phyloP scores from a whole-genome alignment of 441 rosid species.

The Croton laevigatus region DNA sequence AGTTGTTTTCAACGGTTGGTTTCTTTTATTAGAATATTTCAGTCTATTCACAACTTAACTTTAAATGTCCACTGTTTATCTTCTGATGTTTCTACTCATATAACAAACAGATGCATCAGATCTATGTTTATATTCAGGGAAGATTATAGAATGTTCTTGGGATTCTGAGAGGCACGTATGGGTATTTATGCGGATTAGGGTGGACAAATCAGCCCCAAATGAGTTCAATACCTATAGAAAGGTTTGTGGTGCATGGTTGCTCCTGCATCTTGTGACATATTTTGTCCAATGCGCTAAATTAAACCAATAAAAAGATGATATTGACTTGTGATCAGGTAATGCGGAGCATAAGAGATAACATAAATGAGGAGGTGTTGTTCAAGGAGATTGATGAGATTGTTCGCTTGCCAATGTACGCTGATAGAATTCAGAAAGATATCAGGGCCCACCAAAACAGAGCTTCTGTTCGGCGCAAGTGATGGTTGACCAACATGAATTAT shows the following conservation, averaged over 20 bases:
- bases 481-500: background rate
- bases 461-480: conserved; percentile 14
- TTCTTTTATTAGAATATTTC: background rate
- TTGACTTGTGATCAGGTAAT: conserved; percentile 49
- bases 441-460: conserved; percentile 13
- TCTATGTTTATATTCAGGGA: conserved; percentile 59
- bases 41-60: background rate
- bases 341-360: conserved; percentile 87
- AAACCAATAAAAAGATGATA: background rate
- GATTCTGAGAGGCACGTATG: conserved; percentile 52
- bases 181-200: conserved; percentile 72
- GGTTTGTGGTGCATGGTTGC: conserved; percentile 34
- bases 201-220: conserved; percentile 77
- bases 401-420: conserved; percentile 86
- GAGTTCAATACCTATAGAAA: conserved; percentile 79
- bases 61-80: background rate
- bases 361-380: conserved; percentile 73
- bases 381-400: conserved; percentile 72
- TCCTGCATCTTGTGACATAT: background rate
- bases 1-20: conserved; percentile 64
- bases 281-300: background rate
- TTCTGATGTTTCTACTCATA: background rate
- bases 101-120: conserved; percentile 57
- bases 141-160: conserved; percentile 83
- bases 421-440: conserved; percentile 23